Evolutionary conservation across 2,329 filamentous ascomycete species (phyloP), one percentile per base, ranked within the genome.

Genomic region (Geosmithia morbida): DNA sequence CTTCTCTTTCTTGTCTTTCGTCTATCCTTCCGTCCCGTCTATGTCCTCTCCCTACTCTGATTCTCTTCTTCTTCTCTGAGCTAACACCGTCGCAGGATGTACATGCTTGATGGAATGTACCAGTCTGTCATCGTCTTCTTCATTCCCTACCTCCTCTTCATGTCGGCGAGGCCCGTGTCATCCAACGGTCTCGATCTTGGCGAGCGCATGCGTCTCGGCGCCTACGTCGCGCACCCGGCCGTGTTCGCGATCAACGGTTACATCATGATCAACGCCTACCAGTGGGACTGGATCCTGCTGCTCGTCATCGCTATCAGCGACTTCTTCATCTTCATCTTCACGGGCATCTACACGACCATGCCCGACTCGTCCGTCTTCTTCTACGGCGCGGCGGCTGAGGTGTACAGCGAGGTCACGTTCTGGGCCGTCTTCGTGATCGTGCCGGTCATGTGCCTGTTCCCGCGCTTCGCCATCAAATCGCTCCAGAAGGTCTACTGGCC

Each of bases 211-310:
- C 81, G 89, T 53, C 83, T 98, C 58, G 92, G 92, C 57, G 77
- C 87, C 47, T 94, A 92, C 62, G 79, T 96, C 55, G 88, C 82
- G 2, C 87, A 86, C 49, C 85, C 86, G 14, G 81, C 87, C 7
- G 82, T 98, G 49, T 68, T 94, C 54, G 83, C 87, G 41, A 94
- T 95, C 70, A 98, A 98, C 64, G 69, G 83, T 50, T 98, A 97
- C 68, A 87, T 98, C 55, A 71, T 98, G 53, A 81, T 97, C 68
- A 98, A 98, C 66, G 94, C 86, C 1, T 97, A 95, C 64, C 80
- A 90, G 51, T 98, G 92, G 92, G 92, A 98, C 63, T 98, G 90
- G 90, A 72, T 98, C 57, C 94, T 94, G 66, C 66, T 89, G 19
- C 69, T 95, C 50, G 83, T 96, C 51, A 83, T 94, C 46, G 66